phyloP scores from a whole-genome alignment of 305 asterid species.

The Fraxinus greggii region DNA sequence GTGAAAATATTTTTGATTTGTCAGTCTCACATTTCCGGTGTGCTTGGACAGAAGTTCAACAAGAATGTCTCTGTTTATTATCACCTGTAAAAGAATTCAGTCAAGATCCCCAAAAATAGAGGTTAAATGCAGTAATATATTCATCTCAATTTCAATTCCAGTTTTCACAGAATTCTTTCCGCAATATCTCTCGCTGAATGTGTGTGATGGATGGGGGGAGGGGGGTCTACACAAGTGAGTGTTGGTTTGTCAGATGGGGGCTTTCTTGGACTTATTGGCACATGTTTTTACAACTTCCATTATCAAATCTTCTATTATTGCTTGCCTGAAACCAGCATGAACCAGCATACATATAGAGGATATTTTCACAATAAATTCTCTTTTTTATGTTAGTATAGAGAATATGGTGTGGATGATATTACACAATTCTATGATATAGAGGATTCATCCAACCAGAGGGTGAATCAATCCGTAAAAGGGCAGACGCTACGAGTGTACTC shows the following conservation, averaged over 20 bases:
- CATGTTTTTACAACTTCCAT: neutral
- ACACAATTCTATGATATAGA: neutral
- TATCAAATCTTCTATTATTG: neutral
- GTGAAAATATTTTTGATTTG: neutral
- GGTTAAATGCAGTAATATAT: neutral
- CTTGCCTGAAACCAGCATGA: neutral
- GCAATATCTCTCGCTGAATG: neutral
- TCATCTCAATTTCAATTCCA: neutral
- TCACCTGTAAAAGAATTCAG: constrained; percentile 50
- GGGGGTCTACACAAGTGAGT: neutral
- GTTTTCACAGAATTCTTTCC: neutral
- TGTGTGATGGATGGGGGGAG: neutral
- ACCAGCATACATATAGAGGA: neutral
- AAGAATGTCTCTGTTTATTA: constrained; percentile 61
- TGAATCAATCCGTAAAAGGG: neutral
- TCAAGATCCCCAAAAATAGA: constrained; percentile 8
- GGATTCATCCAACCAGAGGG: neutral
- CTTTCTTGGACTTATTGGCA: neutral
- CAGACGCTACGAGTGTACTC: neutral
- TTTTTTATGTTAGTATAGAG: neutral
- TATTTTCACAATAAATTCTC: neutral
- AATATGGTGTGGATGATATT: neutral
- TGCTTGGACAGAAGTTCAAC: constrained; percentile 76
- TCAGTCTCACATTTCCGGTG: constrained; percentile 78
- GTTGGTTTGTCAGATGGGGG: neutral